Percentiles rank a stretch among this genome's conserved stretches.
These are phyloP conservation scores for Globisporangium polare DNA, from an alignment of 352 stramenopile species.

Conservation along the genomic window DNA sequence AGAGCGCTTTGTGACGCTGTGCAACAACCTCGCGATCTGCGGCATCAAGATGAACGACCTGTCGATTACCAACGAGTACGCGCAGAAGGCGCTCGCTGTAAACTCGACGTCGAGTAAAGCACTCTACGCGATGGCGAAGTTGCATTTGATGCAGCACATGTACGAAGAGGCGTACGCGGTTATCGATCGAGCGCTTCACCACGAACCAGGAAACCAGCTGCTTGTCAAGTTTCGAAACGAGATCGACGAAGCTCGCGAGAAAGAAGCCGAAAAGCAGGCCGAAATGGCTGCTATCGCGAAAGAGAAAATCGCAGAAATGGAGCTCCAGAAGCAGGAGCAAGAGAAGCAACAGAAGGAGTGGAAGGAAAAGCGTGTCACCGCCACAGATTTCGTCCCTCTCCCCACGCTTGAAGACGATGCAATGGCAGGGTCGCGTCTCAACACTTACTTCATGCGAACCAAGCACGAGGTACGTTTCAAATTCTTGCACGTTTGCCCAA, in stretches of 20 bases:
- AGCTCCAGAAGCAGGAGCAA: conserved; percentile 17
- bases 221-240: conserved; percentile 47
- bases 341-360: conserved; percentile 47
- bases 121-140: conserved; percentile 64
- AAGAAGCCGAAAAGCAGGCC: conserved; percentile 22
- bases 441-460: conserved; percentile 66
- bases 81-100: conserved; percentile 48
- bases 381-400: conserved; percentile 33
- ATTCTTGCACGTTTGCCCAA: background rate
- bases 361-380: conserved; percentile 26
- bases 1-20: conserved; percentile 57
- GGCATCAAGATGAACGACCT: conserved; percentile 61
- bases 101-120: conserved; percentile 51
- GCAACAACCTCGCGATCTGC: conserved; percentile 75
- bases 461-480: conserved; percentile 38
- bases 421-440: conserved; percentile 31
- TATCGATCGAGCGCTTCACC: conserved; percentile 31
- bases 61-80: conserved; percentile 53
- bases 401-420: conserved; percentile 70
- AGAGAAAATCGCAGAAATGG: conserved; percentile 33
- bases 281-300: conserved; percentile 35
- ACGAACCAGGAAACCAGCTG: conserved; percentile 40
- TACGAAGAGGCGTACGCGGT: conserved; percentile 43
- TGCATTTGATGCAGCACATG: conserved; percentile 56
- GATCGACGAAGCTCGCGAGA: conserved; percentile 32